Evolutionary conservation across 164 flowering plant species (phyloP), one percentile per base, ranked within the genome.

Genomic region (Chimonanthus salicifolius): DNA sequence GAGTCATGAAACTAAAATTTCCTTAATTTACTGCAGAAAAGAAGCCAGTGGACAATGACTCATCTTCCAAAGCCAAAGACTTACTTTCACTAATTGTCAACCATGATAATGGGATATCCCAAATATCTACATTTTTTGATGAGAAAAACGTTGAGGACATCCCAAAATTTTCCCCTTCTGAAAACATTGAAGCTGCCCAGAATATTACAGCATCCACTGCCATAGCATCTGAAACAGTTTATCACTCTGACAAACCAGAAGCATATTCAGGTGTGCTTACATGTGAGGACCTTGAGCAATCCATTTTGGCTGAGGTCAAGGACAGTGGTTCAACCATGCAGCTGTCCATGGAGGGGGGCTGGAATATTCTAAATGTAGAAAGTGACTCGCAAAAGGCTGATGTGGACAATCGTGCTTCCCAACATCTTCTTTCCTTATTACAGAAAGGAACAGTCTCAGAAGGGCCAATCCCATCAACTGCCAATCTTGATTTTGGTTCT

Each of bases 201-300:
- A 64, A 43, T 21, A 49, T 75, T 66, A 60, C 51, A 4, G 21
- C 75, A 65, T n/a, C 60, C n/a, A 69, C 75, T 63, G 69, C 74
- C 66, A 3, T 77, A 66, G 21, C 76, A 10, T 70, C 81, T 76
- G 60, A 77, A 5, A 45, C 69, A 7, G 58, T 69, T 49, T 16
- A 64, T 76, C 78, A 64, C 64, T 68, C 21, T 54, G 79, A 67
- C 48, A 86, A 73, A 74, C 69, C 78, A 54, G 87, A 79, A 45
- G 69, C 77, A 9, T 67, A 76, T 74, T 78, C 87, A 8, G 76
- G 87, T 71, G 89, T 91, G 67, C 91, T 96, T 74, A 96, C 99
- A 20, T 96, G 98, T 84, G 95, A 89, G 82, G 98, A 93, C 76
- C 92, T 93, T 72, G 99, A 95, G 78, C 97, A 92, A 77, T 87